Evolutionary conservation across 768 basidiomycete genomes (phyloP), one percentile per base, ranked within the genome.

Genomic region (Harrya chromipes): DNA sequence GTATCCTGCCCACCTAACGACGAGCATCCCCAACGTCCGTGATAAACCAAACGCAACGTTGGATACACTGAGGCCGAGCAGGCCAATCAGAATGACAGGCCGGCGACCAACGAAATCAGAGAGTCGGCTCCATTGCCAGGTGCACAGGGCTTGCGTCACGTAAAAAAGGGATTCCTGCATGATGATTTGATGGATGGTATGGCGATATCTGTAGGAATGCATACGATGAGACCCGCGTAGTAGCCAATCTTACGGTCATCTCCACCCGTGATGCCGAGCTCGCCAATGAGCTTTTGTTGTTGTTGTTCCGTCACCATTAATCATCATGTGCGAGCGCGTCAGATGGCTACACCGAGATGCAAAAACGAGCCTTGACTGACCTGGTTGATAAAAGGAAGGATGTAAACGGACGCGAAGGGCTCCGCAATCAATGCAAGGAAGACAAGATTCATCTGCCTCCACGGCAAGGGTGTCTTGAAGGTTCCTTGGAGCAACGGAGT

Each of bases 241-340:
- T 85, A 85, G 26, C 84, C 84, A 4, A 83, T 79, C 67, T 80
- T 82, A 40, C 73, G 71, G 40, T 81, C 75, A 49, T 86, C 82
- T 20, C 83, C 84, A n/a, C 78, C 79, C 5, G 81, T 84, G 24
- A 86, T 70, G 29, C 76, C 81, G 14, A 84, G 70, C 52, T 83
- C 83, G 27, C 76, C 70, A 24, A 86, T 74, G 16, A 85, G 73
- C 83, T 85, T 48, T 24, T 49, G 33, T 33, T 9, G 14, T 14
- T 7, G 14, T 33, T 7, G 33, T 27, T 27, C 10, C 12, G 31
- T 14, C 11, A 14, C 12, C 31, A 31, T 31, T 12, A 31, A 4
- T 31, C 13, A 31, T 11, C 31, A 31, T 11, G 13, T 14, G 31
- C 13, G 33, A 7, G 27, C 27, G 8, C 27, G 8, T 27, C 8